These are phyloP conservation scores for Calycina marina DNA, from an alignment of 2,329 filamentous ascomycete genomes.

Conservation along the genomic window DNA sequence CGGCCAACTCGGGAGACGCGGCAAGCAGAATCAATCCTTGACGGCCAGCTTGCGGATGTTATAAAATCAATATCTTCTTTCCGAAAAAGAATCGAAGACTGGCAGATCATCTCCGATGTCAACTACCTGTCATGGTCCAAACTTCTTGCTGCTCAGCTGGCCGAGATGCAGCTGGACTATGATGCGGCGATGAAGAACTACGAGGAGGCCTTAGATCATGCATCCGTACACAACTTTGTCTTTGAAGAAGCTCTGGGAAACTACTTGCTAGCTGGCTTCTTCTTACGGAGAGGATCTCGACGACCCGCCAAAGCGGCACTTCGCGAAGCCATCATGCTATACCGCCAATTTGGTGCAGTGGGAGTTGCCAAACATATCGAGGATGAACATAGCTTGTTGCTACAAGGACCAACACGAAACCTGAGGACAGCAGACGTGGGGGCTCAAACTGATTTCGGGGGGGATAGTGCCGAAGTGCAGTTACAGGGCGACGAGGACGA, in stretches of 20 bases:
- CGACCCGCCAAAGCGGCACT: constrained; percentile 56
- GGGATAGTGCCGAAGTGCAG: constrained; percentile 36
- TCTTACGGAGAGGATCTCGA: constrained; percentile 48
- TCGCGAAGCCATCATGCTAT: constrained; percentile 52
- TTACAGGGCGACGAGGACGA: constrained; percentile 27
- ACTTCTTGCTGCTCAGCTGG: constrained; percentile 52
- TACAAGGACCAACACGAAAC: constrained; percentile 46
- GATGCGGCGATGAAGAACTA: constrained; percentile 47
- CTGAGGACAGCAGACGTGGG: constrained; percentile 45
- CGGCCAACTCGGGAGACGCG: constrained; percentile 24
- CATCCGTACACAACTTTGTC: constrained; percentile 47
- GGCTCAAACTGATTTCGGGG: constrained; percentile 57
- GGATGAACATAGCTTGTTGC: constrained; percentile 50
- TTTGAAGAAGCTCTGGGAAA: constrained; percentile 62
- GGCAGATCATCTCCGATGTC: constrained; percentile 47
- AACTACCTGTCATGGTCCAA: constrained; percentile 61
- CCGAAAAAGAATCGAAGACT: constrained; percentile 46
- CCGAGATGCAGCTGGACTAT: constrained; percentile 44
- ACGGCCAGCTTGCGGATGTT: constrained; percentile 30
- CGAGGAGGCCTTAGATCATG: constrained; percentile 59
- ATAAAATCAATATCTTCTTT: constrained; percentile 38
- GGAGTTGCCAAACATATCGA: constrained; percentile 56
- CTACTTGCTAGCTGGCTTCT: constrained; percentile 59
- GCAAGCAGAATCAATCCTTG: constrained; percentile 26
- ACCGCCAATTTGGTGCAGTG: constrained; percentile 51